Base-by-base conservation (phyloP, 2,329 filamentous ascomycete species). In the Apiospora malaysiana region DNA sequence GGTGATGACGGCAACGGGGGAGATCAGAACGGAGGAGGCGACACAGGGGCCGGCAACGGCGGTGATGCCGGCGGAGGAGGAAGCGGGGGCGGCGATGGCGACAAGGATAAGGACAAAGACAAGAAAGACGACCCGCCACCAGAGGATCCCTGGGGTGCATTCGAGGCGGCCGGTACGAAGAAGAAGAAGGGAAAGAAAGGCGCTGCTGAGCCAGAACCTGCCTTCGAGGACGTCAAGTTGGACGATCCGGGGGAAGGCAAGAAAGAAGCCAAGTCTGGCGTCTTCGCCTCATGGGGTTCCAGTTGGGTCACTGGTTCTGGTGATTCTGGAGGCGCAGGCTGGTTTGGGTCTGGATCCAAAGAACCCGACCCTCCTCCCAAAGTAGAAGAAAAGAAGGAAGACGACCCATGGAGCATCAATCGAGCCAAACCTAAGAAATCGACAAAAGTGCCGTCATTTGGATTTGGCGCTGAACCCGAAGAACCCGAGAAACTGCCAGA, bases 151-250 rank as follows among this genome's bases (percentile, higher is more conserved):
- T 91, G 86, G 85, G 84, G 80, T 43, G 82, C 81, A 21, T 87
- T 87, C 75, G 79, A 81, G 12, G 76, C 83, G 9, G 78, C 79
- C 6, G 82, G 82, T 72, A 84, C 83, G 72, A 89, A 89, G 77
- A 90, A 90, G 78, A 89, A 89, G 78, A 88, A 88, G 74, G 81
- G 80, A 73, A 88, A 87, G 80, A 87, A 89, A 79, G 76, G 80
- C 59, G 70, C 73, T 56, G 70, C 73, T 14, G 71, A 65, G 66
- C 72, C 73, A 37, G 77, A 78, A 59, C 73, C 75, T 37, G 82
- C 79, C 56, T 93, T 93, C 74, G 86, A 92, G 63, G 91, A 93
- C 40, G 89, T 94, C 74, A 92, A 89, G 76, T 80, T 94, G 37
- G 87, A 90, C 74, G 90, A 91, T 70, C 77, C 81, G 37, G 85